phyloP scores from a whole-genome alignment of 2,329 filamentous ascomycete species.

The Tolypocladium tropicale region DNA sequence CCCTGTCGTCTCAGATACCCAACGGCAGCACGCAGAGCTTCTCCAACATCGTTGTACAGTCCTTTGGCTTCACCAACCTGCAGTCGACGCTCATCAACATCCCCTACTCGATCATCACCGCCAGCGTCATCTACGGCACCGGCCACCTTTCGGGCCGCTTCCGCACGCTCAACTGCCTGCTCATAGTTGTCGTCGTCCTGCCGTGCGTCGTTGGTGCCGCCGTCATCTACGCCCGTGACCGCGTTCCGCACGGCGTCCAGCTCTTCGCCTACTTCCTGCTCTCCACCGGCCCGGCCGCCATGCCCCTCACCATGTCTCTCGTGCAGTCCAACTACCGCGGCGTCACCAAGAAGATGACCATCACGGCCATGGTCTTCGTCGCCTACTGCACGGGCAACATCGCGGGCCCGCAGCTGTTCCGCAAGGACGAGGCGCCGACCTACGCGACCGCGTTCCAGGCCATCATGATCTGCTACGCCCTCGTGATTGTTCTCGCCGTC shows the following conservation, averaged over 20 bases:
- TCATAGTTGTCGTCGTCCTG: conserved; percentile 38
- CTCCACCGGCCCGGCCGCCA: conserved; percentile 39
- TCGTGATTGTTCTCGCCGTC: conserved; percentile 34
- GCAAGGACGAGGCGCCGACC: conserved; percentile 33
- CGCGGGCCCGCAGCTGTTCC: conserved; percentile 45
- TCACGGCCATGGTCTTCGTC: conserved; percentile 44
- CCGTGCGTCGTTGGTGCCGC: conserved; percentile 42
- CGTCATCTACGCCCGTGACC: conserved; percentile 37
- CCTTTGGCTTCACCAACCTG: conserved; percentile 44
- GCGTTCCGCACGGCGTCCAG: conserved; percentile 30
- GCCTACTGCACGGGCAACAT: conserved; percentile 48
- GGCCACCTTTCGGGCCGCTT: conserved; percentile 42
- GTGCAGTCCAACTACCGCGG: conserved; percentile 46
- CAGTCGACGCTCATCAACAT: conserved; percentile 48
- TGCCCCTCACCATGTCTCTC: conserved; percentile 45
- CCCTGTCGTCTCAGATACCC: conserved; percentile 45
- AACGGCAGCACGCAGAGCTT: conserved; percentile 53
- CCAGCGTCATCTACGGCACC: conserved; percentile 34
- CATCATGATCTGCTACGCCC: conserved; percentile 46
- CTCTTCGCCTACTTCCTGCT: conserved; percentile 49
- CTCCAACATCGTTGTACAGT: conserved; percentile 44
- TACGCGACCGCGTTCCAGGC: conserved; percentile 44
- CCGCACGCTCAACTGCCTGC: conserved; percentile 38
- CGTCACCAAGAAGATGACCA: conserved; percentile 50
- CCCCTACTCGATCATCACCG: conserved; percentile 43